A percentile compares a stretch with the other conserved stretches of the same genome.
These are phyloP conservation scores for Croton laevigatus DNA, from an alignment of 441 rosid species.

Conservation along the genomic window DNA sequence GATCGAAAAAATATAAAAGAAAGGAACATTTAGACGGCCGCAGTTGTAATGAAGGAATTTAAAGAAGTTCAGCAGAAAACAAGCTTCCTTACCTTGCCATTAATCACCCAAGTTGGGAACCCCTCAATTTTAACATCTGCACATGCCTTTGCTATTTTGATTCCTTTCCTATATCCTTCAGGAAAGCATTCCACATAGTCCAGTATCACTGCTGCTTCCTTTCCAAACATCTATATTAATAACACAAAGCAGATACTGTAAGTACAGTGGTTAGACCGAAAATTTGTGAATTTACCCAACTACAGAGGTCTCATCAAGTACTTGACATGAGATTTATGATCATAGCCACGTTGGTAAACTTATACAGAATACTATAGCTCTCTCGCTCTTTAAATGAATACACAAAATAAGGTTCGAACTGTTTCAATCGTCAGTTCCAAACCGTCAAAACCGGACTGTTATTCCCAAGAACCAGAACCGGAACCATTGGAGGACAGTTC, in stretches of 20 bases:
- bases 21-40: neutral
- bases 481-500: too few relatives aligned
- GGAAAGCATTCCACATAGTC: conserved; percentile 92
- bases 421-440: too few relatives aligned
- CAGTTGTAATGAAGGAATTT: neutral
- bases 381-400: neutral
- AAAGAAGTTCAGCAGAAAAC: neutral
- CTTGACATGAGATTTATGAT: neutral
- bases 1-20: neutral
- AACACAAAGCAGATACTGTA: conserved; percentile 13
- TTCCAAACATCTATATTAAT: conserved; percentile 72
- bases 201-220: conserved; percentile 61
- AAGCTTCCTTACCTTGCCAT: conserved; percentile 61
- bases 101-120: conserved; percentile 90
- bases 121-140: conserved; percentile 72
- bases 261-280: neutral
- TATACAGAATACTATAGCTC: neutral
- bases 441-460: too few relatives aligned
- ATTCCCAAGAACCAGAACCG: too few relatives aligned
- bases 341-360: neutral
- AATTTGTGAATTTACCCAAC: neutral
- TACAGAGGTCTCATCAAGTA: neutral
- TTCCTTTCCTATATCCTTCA: conserved; percentile 74
- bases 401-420: too few relatives aligned
- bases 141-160: conserved; percentile 70